Conservation (phyloP, 1,284 basidiomycete species). For the Golubevia pallescens region DNA sequence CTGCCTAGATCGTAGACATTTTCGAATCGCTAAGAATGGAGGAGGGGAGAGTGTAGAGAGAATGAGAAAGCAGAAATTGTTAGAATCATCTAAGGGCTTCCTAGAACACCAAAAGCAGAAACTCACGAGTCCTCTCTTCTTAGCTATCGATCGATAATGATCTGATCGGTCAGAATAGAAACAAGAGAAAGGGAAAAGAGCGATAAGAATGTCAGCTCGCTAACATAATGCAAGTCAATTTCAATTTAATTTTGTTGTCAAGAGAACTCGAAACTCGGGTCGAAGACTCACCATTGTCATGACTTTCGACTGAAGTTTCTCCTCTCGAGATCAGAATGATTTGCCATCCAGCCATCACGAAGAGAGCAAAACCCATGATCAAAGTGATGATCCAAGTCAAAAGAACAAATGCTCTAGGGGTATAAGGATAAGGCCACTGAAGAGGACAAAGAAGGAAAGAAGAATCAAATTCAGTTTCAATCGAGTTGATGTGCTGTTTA, state of each 20-base stretch:
- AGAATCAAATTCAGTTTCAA: slow-evolving; percentile 4
- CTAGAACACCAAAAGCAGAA: not conserved
- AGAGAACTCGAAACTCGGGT: too few species aligned
- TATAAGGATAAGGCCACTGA: slow-evolving; percentile 30
- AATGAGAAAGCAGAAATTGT: too few species aligned
- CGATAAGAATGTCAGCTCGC: not conserved
- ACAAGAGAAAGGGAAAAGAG: not conserved
- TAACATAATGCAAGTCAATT: too few species aligned
- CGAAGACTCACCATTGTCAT: slow-evolving; percentile 43
- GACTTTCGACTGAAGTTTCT: slow-evolving; percentile 56
- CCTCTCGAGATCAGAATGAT: slow-evolving; percentile 36
- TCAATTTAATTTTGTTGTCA: too few species aligned
- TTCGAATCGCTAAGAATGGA: slow-evolving; percentile 21
- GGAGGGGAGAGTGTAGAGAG: not conserved
- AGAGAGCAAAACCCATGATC: slow-evolving; percentile 52
- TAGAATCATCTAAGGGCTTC: not conserved
- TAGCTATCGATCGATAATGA: slow-evolving; percentile 37
- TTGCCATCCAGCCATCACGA: slow-evolving; percentile 52
- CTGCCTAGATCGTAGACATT: slow-evolving; percentile 58
- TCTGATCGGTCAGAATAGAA: slow-evolving; percentile 1
- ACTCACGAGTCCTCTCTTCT: slow-evolving; percentile 18
- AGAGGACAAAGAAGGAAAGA: not conserved
- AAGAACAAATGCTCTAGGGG: slow-evolving; percentile 46
- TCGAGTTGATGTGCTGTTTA: too few species aligned
- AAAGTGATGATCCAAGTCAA: slow-evolving; percentile 39